These are phyloP conservation scores for Senna tora DNA, from an alignment of 306 rosid genomes.

Conservation along the genomic window DNA sequence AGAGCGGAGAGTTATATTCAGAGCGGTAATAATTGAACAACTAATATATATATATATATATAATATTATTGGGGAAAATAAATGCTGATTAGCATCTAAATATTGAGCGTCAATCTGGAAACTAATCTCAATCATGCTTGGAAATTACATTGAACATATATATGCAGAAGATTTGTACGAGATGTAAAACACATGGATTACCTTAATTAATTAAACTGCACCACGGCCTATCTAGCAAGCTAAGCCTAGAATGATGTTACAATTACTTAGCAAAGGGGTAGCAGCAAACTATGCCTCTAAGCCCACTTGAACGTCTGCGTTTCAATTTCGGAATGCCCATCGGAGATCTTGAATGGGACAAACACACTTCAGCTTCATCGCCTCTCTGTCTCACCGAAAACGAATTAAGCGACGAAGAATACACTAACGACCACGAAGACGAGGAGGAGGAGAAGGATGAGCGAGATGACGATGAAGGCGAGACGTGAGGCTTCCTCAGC, in stretches of 20 bases:
- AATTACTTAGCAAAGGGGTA: slow-evolving; percentile 41
- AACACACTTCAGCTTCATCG: background rate
- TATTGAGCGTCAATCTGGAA: too few relatives aligned
- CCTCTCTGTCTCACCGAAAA: slow-evolving; percentile 18
- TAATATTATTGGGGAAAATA: too few relatives aligned
- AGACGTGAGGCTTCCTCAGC: slow-evolving; percentile 36
- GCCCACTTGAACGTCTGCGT: slow-evolving; percentile 3
- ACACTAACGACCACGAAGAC: slow-evolving; percentile 11
- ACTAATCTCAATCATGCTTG: background rate
- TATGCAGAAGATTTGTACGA: slow-evolving; percentile 12
- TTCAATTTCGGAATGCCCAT: slow-evolving; percentile 2
- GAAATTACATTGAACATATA: slow-evolving; percentile 11
- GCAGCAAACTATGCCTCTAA: slow-evolving; percentile 33
- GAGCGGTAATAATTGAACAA: too few relatives aligned
- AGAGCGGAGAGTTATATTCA: too few relatives aligned
- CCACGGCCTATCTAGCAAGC: slow-evolving; percentile 22
- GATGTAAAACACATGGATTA: slow-evolving; percentile 23
- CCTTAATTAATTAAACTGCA: slow-evolving; percentile 9
- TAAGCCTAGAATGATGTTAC: too few relatives aligned
- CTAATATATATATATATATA: too few relatives aligned
- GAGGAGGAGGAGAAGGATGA: background rate
- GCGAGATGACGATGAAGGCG: slow-evolving; percentile 9
- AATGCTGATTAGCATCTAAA: too few relatives aligned
- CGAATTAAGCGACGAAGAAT: slow-evolving; percentile 13
- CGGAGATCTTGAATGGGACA: slow-evolving; percentile 22